Base-by-base conservation (phyloP, 306 rosid genomes). In the Elaeagnus macrophylla region DNA sequence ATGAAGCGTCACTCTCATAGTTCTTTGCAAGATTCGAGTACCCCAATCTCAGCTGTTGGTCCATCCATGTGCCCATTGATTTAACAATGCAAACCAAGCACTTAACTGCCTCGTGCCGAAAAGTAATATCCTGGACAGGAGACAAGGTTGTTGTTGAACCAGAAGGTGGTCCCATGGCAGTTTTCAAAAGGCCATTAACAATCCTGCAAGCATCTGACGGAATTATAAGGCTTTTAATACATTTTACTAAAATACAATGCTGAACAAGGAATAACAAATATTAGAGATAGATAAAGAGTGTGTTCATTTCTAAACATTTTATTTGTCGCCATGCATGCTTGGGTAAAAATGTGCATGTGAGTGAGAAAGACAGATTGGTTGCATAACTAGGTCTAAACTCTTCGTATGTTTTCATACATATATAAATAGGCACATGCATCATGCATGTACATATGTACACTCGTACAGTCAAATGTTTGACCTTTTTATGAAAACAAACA, bases 1-100 rank as follows among this genome's bases (percentile, higher is more conserved):
- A 20, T 47, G 70, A 16, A 53, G 77, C 53, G 57, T 78, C 83
- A 72, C 62, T 80, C 64, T 82, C 96, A 65, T 79, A 63, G 68
- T 59, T 71, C 61, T 79, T 91, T 37, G 75, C 73, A 52, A 76
- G 64, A 79, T 76, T 60, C 17, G 80, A 69, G 59, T 84, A 93
- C 20, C 82, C 94, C 38, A 75, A 68, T 59, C 79, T 82, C 68
- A 83, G 74, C 74, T 93, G 93, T 64, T 70, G 94, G 79, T 87
- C 94, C 99, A 93, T 87, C 99, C 99, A 93, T 48, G 94, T 56
- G 67, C 99, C 99, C 99, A 93, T 93, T 56, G 99, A 93, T 70
- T 77, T 81, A 66, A 84, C 72, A 62, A 93, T 87, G 81, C 83
- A 75, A 53, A 73, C 96, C 76, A 93, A 72, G 76, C 99, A 93